A percentile compares a stretch with the other conserved stretches of the same genome.
Conservation (phyloP, 1,139 yeast genomes). For the Tardiomyces depauwii region DNA sequence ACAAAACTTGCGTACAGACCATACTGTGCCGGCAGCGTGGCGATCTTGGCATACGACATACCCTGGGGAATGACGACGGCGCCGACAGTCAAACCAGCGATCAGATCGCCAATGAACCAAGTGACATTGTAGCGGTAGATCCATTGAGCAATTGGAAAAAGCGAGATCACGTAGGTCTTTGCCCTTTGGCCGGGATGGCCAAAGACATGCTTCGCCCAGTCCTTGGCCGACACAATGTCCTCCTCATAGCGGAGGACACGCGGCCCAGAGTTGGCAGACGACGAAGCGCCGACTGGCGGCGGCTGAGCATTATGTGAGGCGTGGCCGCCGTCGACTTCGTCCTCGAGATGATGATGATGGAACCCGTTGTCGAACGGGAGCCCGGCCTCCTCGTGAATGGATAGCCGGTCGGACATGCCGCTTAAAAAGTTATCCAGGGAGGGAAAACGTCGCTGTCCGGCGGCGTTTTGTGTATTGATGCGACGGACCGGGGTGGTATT, state of each 20-base stretch:
- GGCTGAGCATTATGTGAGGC: not conserved
- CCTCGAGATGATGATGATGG: too few relatives aligned
- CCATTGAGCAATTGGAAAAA: constrained; percentile 78
- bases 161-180: constrained; percentile 40
- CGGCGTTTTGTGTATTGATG: too few relatives aligned
- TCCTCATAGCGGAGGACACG: constrained; percentile 24
- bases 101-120: constrained; percentile 75
- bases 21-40: constrained; percentile 69
- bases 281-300: not conserved
- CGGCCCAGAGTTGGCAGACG: not conserved
- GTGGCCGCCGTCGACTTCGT: too few relatives aligned
- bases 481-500: too few relatives aligned
- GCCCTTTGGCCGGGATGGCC: constrained; percentile 33
- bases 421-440: too few relatives aligned
- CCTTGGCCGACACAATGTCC: constrained; percentile 34
- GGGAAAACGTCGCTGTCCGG: too few relatives aligned
- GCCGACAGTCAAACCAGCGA: constrained; percentile 91
- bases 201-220: constrained; percentile 32
- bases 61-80: constrained; percentile 90
- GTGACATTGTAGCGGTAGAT: constrained; percentile 66
- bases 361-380: too few relatives aligned
- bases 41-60: constrained; percentile 89
- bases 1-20: constrained; percentile 89
- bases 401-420: too few relatives aligned
- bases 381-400: too few relatives aligned